A percentile compares a stretch with the other conserved stretches of the same genome.
Evolutionary conservation across 1,139 yeast genomes (phyloP).

Genomic region (Arxiozyma slooffiae): DNA sequence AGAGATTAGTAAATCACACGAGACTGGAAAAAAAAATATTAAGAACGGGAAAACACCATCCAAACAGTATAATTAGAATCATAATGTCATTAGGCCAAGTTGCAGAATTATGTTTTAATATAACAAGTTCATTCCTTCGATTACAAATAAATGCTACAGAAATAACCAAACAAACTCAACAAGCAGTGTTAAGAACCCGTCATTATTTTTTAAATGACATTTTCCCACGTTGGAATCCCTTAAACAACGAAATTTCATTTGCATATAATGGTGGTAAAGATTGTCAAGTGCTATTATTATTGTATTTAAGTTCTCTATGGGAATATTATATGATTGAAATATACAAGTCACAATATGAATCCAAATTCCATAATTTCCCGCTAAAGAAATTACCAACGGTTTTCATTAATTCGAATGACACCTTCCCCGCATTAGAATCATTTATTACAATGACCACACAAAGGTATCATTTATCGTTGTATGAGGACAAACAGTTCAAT

Average conservation of each 20-base stretch:
- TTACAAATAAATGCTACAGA: constrained; percentile 6
- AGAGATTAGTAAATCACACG: no score
- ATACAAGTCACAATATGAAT: constrained; percentile 16
- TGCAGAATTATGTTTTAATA: constrained; percentile 22
- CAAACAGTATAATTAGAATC: background rate
- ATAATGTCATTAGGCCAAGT: constrained; percentile 15
- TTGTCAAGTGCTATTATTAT: constrained; percentile 28
- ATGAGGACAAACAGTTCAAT: constrained; percentile 15
- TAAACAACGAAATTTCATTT: constrained; percentile 27
- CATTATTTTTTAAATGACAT: constrained; percentile 20
- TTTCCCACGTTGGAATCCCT: constrained; percentile 26
- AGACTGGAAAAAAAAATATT: no score
- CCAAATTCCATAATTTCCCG: constrained; percentile 22
- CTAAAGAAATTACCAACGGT: constrained; percentile 23
- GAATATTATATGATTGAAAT: constrained; percentile 19
- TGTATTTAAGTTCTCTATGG: constrained; percentile 29
- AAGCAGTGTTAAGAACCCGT: constrained; percentile 22
- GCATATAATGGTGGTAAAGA: constrained; percentile 33
- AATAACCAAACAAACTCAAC: constrained; percentile 24
- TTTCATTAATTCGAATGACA: constrained; percentile 25
- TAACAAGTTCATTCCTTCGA: constrained; percentile 22
- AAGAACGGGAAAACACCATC: background rate
- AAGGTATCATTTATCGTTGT: constrained; percentile 24
- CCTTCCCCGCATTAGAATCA: constrained; percentile 22
- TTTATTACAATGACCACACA: constrained; percentile 21